Conservation (phyloP, 306 rosid species). For the Cicer cuneatum region DNA sequence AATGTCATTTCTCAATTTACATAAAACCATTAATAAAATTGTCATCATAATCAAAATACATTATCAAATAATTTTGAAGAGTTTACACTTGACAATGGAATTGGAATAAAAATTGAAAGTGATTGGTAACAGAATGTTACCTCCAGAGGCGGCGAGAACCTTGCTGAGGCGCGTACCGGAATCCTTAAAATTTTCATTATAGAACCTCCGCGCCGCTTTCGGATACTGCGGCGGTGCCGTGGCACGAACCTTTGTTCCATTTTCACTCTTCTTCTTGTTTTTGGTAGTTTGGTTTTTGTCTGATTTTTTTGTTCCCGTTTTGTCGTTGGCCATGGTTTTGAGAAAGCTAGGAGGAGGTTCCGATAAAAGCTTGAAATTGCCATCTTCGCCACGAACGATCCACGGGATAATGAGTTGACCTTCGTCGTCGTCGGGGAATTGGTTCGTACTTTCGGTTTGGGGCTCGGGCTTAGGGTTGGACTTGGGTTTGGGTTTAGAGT, state of each 20-base stretch:
- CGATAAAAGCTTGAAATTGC: constrained; percentile 66
- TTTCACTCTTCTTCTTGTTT: constrained; percentile 37
- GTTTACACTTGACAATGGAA: background rate
- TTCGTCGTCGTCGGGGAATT: background rate
- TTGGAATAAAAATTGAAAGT: background rate
- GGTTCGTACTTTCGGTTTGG: constrained; percentile 20
- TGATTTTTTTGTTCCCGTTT: constrained; percentile 52
- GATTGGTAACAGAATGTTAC: constrained; percentile 13
- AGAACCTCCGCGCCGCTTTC: constrained; percentile 86
- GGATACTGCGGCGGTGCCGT: constrained; percentile 63
- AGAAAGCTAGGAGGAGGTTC: constrained; percentile 69
- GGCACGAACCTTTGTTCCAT: constrained; percentile 30
- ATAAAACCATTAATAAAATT: background rate
- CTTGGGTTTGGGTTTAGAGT: constrained; percentile 49
- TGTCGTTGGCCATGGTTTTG: constrained; percentile 57
- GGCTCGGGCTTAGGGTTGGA: constrained; percentile 13
- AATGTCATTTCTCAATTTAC: background rate
- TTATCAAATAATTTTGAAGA: background rate
- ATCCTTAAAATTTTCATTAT: constrained; percentile 72
- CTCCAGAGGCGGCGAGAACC: constrained; percentile 97
- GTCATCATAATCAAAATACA: background rate
- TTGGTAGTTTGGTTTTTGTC: constrained; percentile 38
- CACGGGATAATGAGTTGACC: constrained; percentile 78
- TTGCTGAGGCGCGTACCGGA: constrained; percentile 77
- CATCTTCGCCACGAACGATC: constrained; percentile 90